Evolutionary conservation across 2,329 filamentous ascomycete genomes (phyloP), one percentile per base, ranked within the genome.

Genomic region (Fusarium dimerum): DNA sequence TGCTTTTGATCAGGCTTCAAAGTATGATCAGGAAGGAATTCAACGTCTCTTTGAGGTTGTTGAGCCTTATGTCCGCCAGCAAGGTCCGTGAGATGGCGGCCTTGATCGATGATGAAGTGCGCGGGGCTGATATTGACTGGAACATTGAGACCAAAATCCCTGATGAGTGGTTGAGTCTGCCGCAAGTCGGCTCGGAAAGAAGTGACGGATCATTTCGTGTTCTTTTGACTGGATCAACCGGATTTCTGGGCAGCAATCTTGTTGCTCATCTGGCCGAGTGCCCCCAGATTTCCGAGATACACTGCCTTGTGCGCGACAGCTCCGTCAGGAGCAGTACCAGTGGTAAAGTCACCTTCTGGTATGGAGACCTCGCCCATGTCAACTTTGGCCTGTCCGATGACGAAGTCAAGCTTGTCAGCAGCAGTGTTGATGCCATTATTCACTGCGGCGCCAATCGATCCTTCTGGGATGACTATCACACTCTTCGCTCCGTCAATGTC

Each of bases 401-500:
- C 1, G 65, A 68, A 7, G 62, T 67, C 15, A 15, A 45, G 3
- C 26, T 26, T 1, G 57, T 81, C 2, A 63, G 64, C n/a, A 26
- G 43, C 4, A 43, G 59, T 4, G 70, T 66, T 1, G 71, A 78
- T 56, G 60, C 78, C 2, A 76, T 87, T 44, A 78, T 88, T 34
- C 84, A 80, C 62, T 68, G 66, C 38, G 76, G 74, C 9, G 73
- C 73, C 9, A 67, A 71, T 40, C 62, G 61, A 7, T 70, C 56
- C 15, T 73, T 62, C 61, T 52, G 63, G 54, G 68, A 74, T 34
- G 55, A 56, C 3, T 74, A 73, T 60, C 34, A 49, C 2, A 51
- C 59, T 2, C 57, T 75, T 0, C 50, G 59, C 5, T 16, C 17
- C 1, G 18, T 62, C 17, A 75, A 75, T 43, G 42, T 73, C 1